Conservation (phyloP, 805 yeast genomes). For the Saccharomycopsis vini region DNA sequence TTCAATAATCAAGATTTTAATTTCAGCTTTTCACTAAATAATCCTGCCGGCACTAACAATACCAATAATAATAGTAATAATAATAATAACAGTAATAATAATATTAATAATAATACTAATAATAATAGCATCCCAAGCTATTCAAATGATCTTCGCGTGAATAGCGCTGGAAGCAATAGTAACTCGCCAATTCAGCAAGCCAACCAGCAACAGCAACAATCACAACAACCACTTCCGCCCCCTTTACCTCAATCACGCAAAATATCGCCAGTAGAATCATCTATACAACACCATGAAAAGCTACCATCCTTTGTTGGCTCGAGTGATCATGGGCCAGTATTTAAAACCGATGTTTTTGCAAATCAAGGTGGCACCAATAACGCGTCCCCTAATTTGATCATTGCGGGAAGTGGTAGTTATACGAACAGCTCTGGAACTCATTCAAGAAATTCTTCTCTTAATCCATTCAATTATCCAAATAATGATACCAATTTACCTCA, state of each 20-base stretch:
- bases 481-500: constrained; percentile 1
- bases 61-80: neutral
- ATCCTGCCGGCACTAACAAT: neutral
- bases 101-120: neutral
- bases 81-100: constrained; percentile 16
- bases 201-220: neutral
- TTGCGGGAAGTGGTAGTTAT: neutral
- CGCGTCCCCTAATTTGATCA: too few relatives aligned
- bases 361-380: too few relatives aligned
- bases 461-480: constrained; percentile 8
- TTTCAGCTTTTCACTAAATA: constrained; percentile 8
- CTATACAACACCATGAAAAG: neutral
- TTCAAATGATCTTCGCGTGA: neutral
- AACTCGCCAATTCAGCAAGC: constrained; percentile 4
- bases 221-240: neutral
- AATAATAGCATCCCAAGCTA: neutral
- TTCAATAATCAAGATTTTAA: constrained; percentile 12
- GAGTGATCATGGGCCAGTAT: constrained; percentile 9
- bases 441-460: constrained; percentile 15
- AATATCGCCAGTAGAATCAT: constrained; percentile 1
- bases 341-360: constrained; percentile 17
- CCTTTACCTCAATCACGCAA: constrained; percentile 3
- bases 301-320: constrained; percentile 2
- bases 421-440: constrained; percentile 2
- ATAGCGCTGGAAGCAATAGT: neutral